Base-by-base conservation (phyloP, 371 early-diverging fungal species). In the Mucor mucedo region DNA sequence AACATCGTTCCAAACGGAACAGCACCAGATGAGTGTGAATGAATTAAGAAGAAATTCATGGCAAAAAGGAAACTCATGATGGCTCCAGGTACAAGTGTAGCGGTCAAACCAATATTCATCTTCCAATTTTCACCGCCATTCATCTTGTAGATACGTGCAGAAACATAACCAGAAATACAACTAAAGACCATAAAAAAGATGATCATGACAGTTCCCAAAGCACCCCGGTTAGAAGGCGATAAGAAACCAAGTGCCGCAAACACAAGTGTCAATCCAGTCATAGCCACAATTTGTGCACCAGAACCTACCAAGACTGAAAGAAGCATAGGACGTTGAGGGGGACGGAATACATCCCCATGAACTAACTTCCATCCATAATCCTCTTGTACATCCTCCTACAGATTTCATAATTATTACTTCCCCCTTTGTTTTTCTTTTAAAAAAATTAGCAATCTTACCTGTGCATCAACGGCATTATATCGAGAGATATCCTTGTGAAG, bases 211-310 rank as follows among this genome's bases (percentile, higher is more conserved):
- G 96, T 97, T 2, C 86, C 87, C 33, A 98, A 82, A 4, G 96
- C 92, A 33, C 98, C 98, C 52, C 98, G 94, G 74, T 89, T 92
- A 0, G 97, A 95, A 1, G 98, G 98, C 21, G 96, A 95, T 52
- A 98, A 82, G 85, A 98, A 96, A 16, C 98, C 98, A 44, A 98
- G 87, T n/a, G 92, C 88, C 27, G 98, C 97, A 86, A 98, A 95
- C 0, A 89, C 89, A 6, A 88, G 75, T 0, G 92, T 94, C 29
- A 91, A 83, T 11, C 86, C 80, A 5, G 89, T 79, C 97, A 98
- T 97, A 66, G 85, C 87, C 50, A 95, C 84, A 55, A 97, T 76
- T 73, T 98, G 98, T 8, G 89, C 84, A 63, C 98, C 98, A 63
- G 86, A 94, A 45, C 98, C 98, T 30, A 94, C 80, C 57, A 96